Conservation (phyloP, 306 rosid genomes). For the Lathyrus oleraceus region DNA sequence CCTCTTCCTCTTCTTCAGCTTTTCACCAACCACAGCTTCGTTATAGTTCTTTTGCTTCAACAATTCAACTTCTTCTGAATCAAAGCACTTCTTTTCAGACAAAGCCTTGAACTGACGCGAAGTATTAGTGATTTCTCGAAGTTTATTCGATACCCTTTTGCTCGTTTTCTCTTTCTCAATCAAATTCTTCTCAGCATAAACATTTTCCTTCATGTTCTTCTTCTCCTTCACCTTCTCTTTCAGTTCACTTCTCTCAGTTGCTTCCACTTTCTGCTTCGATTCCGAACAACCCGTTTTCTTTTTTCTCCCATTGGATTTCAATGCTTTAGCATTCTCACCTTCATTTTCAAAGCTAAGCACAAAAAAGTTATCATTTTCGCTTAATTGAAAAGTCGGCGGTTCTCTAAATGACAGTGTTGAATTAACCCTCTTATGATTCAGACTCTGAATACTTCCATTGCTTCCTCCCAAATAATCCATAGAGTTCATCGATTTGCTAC, state of each 20-base stretch:
- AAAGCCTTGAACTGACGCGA: conserved; percentile 17
- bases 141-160: conserved; percentile 34
- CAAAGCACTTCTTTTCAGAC: conserved; percentile 27
- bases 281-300: conserved; percentile 34
- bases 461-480: conserved; percentile 49
- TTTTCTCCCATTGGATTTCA: conserved; percentile 39
- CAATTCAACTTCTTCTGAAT: conserved; percentile 33
- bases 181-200: conserved; percentile 30
- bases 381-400: conserved; percentile 53
- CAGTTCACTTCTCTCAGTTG: conserved; percentile 27
- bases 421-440: conserved; percentile 45
- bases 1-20: conserved; percentile 33
- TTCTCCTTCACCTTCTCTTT: conserved; percentile 45
- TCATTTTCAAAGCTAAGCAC: conserved; percentile 62
- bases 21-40: conserved; percentile 35
- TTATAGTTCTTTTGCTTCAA: conserved; percentile 24
- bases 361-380: conserved; percentile 62
- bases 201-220: conserved; percentile 37
- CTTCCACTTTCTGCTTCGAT: conserved; percentile 43
- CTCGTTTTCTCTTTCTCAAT: conserved; percentile 41
- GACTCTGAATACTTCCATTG: conserved; percentile 32
- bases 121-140: conserved; percentile 41
- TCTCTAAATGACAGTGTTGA: conserved; percentile 68
- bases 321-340: conserved; percentile 23
- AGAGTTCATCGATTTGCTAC: conserved; percentile 67